These are phyloP conservation scores for Trichosporon sp. DNA, from an alignment of 1,284 basidiomycete species.

Conservation along the genomic window DNA sequence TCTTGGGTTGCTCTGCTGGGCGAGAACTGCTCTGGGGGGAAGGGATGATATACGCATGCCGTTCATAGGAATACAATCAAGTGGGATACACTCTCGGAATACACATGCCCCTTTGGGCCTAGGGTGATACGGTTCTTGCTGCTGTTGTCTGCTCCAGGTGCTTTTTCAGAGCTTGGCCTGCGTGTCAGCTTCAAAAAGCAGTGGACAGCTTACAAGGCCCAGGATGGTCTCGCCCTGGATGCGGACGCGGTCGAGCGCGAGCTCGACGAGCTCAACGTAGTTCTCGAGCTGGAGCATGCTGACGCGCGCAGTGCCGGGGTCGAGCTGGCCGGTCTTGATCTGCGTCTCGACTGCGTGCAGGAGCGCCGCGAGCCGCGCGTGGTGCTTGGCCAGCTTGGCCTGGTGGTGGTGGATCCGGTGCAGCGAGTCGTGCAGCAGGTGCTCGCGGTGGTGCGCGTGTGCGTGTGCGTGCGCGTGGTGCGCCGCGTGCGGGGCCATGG, in stretches of 20 bases:
- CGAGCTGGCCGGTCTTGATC: not conserved
- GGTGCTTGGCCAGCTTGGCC: constrained; percentile 3
- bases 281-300: constrained; percentile 4
- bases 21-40: not conserved
- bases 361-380: not conserved
- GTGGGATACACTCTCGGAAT: not conserved
- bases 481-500: not conserved
- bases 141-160: not conserved
- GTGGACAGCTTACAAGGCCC: not conserved
- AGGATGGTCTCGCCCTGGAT: not conserved
- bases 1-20: not conserved
- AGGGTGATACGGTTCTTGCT: not conserved
- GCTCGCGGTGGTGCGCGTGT: not conserved
- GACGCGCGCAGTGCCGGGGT: not conserved
- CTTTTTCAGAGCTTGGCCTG: not conserved
- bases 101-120: not conserved
- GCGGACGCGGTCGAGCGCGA: constrained; percentile 37
- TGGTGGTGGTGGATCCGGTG: not conserved
- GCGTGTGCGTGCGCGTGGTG: not conserved
- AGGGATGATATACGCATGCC: not conserved
- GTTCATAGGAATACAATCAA: constrained; percentile 3
- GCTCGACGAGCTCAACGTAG: constrained; percentile 43
- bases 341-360: not conserved
- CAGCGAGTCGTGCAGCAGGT: not conserved
- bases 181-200: not conserved